Evolutionary conservation across 306 rosid species (phyloP), one percentile per base, ranked within the genome.

Genomic region (Malus sylvestris): DNA sequence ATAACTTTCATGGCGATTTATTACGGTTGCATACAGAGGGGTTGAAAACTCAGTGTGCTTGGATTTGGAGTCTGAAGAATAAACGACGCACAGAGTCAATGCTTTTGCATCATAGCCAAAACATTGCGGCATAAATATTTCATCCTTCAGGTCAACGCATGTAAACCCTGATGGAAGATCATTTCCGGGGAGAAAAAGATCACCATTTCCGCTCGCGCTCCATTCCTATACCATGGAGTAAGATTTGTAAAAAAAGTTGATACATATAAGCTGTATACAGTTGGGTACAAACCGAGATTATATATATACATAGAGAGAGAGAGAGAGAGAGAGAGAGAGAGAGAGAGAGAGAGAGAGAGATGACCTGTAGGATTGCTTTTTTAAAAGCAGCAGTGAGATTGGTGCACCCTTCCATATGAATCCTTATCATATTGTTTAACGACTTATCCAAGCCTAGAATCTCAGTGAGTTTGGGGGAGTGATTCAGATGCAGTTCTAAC

Each of bases 331-430:
- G 66, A 60, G 71, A 40, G 55, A 29, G 10, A 25, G 66, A 60
- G 71, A 40, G 55, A 29, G 10, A 25, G 66, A 60, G 71, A 40
- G 55, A 66, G 52, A n/a, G 71, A 44, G 14, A 69, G 60, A 55
- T 0, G 57, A 83, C 84, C 82, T 73, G 70, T 15, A 68, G 38
- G 61, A 84, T 40, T 71, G 30, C 73, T 14, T 61, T 51, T 19
- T 33, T 76, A 30, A 76, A 32, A 38, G 22, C 15, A 16, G 59
- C 32, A 32, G 61, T 6, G 1, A 84, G 16, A 20, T 32, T 77
- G 42, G 10, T 72, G 35, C 76, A 77, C 27, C 76, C 35, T 29
- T 23, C 53, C 53, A 49, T 15, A 4, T 0, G 53, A 49, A 49
- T 49, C 0, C 53, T 49, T 1, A 0, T 49, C 53, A 49, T 49